Conservation (phyloP, 768 basidiomycete species). For the Suillus spraguei region DNA sequence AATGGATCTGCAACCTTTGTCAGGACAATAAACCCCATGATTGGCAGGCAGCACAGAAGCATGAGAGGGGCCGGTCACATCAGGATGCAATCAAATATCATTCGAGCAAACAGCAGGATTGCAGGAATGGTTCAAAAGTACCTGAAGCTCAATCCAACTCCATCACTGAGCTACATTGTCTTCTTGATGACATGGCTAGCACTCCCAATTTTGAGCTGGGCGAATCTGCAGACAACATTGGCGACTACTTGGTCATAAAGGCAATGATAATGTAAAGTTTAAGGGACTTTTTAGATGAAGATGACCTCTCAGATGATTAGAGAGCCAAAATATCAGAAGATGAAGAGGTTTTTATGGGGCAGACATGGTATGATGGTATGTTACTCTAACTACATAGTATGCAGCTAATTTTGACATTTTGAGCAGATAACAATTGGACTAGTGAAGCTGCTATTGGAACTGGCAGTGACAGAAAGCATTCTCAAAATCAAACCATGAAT, state of each 20-base stretch:
- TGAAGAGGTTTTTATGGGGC: neutral
- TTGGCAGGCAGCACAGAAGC: neutral
- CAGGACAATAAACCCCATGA: slow-evolving; percentile 4
- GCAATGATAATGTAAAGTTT: neutral
- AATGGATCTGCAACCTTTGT: too few relatives aligned
- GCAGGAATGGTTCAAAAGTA: too few relatives aligned
- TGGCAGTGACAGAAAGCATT: neutral
- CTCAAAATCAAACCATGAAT: too few relatives aligned
- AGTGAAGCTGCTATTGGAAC: neutral
- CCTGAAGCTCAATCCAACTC: too few relatives aligned
- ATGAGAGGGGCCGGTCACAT: neutral
- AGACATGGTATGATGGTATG: neutral
- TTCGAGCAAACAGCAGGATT: neutral
- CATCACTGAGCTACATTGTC: too few relatives aligned
- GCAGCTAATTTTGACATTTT: neutral
- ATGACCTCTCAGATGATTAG: slow-evolving; percentile 10
- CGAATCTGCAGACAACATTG: neutral
- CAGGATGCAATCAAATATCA: neutral
- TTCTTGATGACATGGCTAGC: too few relatives aligned
- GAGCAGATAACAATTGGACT: neutral
- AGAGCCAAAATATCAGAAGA: neutral
- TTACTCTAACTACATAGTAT: neutral
- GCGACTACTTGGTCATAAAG: neutral
- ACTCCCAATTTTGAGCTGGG: neutral
- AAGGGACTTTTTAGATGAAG: slow-evolving; percentile 7